phyloP scores from a whole-genome alignment of 257 asterid species.

The Forsythia viridissima region DNA sequence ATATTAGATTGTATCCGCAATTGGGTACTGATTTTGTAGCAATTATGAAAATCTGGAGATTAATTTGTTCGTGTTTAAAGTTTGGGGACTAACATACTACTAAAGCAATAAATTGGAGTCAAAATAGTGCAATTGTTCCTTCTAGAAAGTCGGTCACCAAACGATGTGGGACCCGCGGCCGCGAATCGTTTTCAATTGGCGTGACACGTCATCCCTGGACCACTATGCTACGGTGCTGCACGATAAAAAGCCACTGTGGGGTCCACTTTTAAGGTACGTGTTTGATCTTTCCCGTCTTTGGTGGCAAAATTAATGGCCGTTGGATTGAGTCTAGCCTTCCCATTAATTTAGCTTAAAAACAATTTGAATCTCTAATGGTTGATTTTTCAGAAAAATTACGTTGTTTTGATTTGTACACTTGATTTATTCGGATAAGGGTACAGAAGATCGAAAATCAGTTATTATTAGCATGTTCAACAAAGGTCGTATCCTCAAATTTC shows the following conservation, averaged over 20 bases:
- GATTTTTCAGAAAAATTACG: too few relatives aligned
- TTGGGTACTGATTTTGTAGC: not conserved
- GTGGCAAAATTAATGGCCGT: conserved; percentile 5
- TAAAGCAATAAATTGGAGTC: not conserved
- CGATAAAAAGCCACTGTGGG: conserved; percentile 27
- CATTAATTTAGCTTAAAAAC: too few relatives aligned
- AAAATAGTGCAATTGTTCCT: not conserved
- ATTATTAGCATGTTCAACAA: too few relatives aligned
- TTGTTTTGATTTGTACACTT: too few relatives aligned
- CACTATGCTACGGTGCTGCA: conserved; percentile 18
- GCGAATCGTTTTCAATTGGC: not conserved
- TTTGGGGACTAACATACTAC: not conserved
- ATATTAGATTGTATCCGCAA: too few relatives aligned
- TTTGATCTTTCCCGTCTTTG: conserved; percentile 26
- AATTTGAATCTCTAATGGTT: too few relatives aligned
- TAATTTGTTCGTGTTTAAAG: not conserved
- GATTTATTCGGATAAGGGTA: too few relatives aligned
- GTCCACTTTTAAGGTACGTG: conserved; percentile 25
- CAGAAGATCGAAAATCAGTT: too few relatives aligned
- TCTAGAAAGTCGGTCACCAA: conserved; percentile 42
- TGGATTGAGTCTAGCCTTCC: too few relatives aligned
- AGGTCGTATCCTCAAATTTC: too few relatives aligned
- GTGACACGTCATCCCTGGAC: conserved; percentile 46
- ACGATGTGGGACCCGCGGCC: conserved; percentile 19
- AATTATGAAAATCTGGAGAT: not conserved